Evolutionary conservation across 2,329 filamentous ascomycete species (phyloP).

Genomic region (Colletotrichum spaethianum): DNA sequence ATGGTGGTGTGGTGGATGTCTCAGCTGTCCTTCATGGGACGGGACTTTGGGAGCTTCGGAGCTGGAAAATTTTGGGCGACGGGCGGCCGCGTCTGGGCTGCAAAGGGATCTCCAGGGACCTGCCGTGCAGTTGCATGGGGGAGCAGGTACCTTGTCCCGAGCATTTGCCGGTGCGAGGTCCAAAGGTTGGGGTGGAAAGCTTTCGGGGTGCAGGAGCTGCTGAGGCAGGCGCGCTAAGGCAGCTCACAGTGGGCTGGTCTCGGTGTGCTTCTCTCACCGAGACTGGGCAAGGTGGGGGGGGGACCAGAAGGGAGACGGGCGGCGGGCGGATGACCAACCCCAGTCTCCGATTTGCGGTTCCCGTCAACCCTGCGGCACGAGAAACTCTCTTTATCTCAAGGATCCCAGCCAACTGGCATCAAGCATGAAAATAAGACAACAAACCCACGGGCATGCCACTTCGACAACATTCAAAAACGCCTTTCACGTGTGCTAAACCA

Average conservation of each 20-base stretch:
- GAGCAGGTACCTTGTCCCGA: constrained; percentile 22
- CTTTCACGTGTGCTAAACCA: constrained; percentile 23
- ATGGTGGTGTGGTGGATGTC: constrained; percentile 38
- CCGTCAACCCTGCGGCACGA: constrained; percentile 6
- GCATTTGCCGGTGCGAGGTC: constrained; percentile 31
- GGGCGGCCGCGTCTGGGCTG: constrained; percentile 12
- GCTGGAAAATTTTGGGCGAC: constrained; percentile 36
- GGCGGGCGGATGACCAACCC: constrained; percentile 29
- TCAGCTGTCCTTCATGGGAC: constrained; percentile 33
- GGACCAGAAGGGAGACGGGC: neutral
- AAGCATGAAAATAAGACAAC: constrained; percentile 16
- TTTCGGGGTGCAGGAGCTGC: constrained; percentile 10
- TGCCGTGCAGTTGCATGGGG: constrained; percentile 1
- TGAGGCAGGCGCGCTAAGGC: constrained; percentile 5
- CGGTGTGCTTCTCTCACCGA: constrained; percentile 24
- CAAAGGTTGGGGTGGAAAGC: constrained; percentile 13
- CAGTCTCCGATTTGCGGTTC: constrained; percentile 25
- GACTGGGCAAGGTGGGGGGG: neutral
- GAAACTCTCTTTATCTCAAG: constrained; percentile 17
- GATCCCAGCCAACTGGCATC: constrained; percentile 2
- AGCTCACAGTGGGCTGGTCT: neutral
- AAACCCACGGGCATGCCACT: neutral
- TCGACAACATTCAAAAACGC: neutral
- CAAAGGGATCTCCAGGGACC: constrained; percentile 29
- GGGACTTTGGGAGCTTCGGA: constrained; percentile 27